Conservation (phyloP, 768 basidiomycete species). For the Trametes meyenii region DNA sequence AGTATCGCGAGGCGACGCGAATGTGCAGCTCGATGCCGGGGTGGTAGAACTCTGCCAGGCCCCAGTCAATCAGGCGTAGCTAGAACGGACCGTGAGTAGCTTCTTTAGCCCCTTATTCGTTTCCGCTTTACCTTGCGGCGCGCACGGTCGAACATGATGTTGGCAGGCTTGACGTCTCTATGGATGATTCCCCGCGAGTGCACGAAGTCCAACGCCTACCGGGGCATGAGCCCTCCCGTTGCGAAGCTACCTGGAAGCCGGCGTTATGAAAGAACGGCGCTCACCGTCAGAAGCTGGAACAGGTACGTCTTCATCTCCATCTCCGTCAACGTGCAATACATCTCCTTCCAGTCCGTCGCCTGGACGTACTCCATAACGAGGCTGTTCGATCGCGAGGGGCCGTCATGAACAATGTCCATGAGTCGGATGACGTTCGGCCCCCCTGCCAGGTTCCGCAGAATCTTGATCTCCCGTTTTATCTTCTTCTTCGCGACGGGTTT, state of each 20-base stretch:
- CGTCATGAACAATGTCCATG: constrained; percentile 94
- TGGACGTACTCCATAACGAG: constrained; percentile 96
- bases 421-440: constrained; percentile 94
- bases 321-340: constrained; percentile 93
- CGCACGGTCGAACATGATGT: constrained; percentile 99
- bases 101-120: background rate
- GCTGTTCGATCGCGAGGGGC: constrained; percentile 92
- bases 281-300: constrained; percentile 89
- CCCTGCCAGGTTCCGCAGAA: constrained; percentile 92
- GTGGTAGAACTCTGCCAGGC: constrained; percentile 97
- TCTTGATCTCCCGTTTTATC: constrained; percentile 99
- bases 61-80: constrained; percentile 98
- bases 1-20: constrained; percentile 94
- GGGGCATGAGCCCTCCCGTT: background rate
- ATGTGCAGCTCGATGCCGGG: constrained; percentile 97
- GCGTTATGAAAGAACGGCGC: background rate
- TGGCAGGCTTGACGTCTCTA: constrained; percentile 96
- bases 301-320: constrained; percentile 96
- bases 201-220: constrained; percentile 91
- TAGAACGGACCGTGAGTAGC: constrained; percentile 35
- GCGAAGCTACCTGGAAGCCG: background rate
- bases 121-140: constrained; percentile 71
- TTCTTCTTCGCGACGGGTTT: constrained; percentile 99
- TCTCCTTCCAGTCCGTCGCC: constrained; percentile 94
- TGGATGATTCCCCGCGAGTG: constrained; percentile 99